phyloP scores from a whole-genome alignment of 495 filamentous ascomycete genomes.

The Penicillium crystallinum region DNA sequence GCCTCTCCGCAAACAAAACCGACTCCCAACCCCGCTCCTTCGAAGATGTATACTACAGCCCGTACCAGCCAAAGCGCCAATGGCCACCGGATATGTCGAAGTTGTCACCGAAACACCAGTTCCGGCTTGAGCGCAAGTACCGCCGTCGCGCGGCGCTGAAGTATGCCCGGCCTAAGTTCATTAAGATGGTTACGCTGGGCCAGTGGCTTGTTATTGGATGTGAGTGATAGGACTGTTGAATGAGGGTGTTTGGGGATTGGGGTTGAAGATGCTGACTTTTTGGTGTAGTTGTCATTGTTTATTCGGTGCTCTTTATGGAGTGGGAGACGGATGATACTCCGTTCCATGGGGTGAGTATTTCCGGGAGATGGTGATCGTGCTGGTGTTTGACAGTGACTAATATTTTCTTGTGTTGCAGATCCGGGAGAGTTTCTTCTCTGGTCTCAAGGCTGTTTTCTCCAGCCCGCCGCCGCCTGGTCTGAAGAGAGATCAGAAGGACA shows the following conservation, averaged over 20 bases:
- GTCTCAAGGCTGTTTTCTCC: slow-evolving; percentile 32
- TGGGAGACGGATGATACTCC: slow-evolving; percentile 59
- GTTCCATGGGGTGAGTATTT: slow-evolving; percentile 52
- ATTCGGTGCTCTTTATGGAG: slow-evolving; percentile 73
- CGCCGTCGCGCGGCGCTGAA: slow-evolving; percentile 66
- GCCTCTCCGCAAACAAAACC: slow-evolving; percentile 28
- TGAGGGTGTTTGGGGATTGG: not conserved
- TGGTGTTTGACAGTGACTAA: not conserved
- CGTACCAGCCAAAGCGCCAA: slow-evolving; percentile 72
- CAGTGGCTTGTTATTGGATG: slow-evolving; percentile 64
- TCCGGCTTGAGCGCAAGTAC: slow-evolving; percentile 61
- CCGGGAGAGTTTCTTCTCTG: slow-evolving; percentile 34
- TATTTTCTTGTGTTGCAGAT: slow-evolving; percentile 19
- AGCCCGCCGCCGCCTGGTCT: slow-evolving; percentile 30
- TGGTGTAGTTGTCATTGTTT: slow-evolving; percentile 59
- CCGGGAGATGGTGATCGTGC: not conserved
- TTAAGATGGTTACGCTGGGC: slow-evolving; percentile 61
- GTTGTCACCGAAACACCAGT: slow-evolving; percentile 76
- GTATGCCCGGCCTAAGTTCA: slow-evolving; percentile 67
- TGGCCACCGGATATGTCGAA: slow-evolving; percentile 93
- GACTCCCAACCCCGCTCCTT: slow-evolving; percentile 1
- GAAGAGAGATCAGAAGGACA: slow-evolving; percentile 20
- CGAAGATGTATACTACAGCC: slow-evolving; percentile 40
- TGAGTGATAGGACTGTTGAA: slow-evolving; percentile 22
- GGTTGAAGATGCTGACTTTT: slow-evolving; percentile 3